phyloP scores from a whole-genome alignment of 495 filamentous ascomycete genomes.

The Tuber magnatum region DNA sequence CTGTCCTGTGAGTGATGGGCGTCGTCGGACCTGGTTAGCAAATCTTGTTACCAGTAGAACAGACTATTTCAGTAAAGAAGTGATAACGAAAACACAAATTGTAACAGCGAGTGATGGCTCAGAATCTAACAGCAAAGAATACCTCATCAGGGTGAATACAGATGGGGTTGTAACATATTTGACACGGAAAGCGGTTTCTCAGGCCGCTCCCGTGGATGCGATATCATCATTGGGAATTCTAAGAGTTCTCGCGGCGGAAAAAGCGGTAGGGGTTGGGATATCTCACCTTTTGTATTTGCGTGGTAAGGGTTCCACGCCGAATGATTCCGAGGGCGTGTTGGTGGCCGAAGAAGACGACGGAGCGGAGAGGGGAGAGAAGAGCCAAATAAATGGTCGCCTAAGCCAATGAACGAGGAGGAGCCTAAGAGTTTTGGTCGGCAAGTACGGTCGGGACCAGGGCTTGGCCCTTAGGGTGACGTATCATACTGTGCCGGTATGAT shows the following conservation, averaged over 20 bases:
- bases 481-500: neutral
- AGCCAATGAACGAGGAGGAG: neutral
- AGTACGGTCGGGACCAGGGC: neutral
- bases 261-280: neutral
- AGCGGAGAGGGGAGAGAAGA: neutral
- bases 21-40: neutral
- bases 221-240: constrained; percentile 16
- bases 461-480: neutral
- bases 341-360: neutral
- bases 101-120: constrained; percentile 1
- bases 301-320: neutral
- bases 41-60: neutral
- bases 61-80: neutral
- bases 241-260: neutral
- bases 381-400: no score
- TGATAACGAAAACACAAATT: neutral
- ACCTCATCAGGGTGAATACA: constrained; percentile 25
- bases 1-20: neutral
- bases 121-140: constrained; percentile 21
- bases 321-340: neutral
- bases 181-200: constrained; percentile 17
- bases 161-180: constrained; percentile 29
- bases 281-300: neutral
- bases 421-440: neutral
- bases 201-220: constrained; percentile 13